These are phyloP conservation scores for Besnoitia besnoiti DNA, from an alignment of 169 alveolate genomes.

Conservation along the genomic window DNA sequence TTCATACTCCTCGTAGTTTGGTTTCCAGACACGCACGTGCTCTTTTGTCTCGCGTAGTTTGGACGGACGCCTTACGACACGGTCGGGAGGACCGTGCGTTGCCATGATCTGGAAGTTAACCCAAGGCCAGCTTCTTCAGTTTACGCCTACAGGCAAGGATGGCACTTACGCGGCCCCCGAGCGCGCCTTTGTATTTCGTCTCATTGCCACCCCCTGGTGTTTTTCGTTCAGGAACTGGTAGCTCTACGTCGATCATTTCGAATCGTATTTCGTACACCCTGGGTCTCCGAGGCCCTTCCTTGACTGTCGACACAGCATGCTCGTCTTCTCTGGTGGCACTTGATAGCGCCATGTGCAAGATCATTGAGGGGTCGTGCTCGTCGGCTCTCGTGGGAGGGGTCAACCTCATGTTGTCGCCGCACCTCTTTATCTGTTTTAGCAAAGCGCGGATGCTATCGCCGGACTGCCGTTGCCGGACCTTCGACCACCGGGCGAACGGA, in stretches of 20 bases:
- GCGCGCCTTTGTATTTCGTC: too few species aligned
- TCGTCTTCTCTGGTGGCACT: slow-evolving; percentile 84
- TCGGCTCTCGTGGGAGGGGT: slow-evolving; percentile 82
- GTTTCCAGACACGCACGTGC: too few species aligned
- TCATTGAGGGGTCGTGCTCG: slow-evolving; percentile 71
- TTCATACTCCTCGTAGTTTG: too few species aligned
- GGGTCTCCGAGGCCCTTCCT: slow-evolving; percentile 81
- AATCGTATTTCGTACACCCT: slow-evolving; percentile 80
- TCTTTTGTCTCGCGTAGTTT: too few species aligned
- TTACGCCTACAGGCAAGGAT: too few species aligned
- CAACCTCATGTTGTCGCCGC: slow-evolving; percentile 80
- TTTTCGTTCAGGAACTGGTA: slow-evolving; percentile 70
- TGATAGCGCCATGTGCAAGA: slow-evolving; percentile 74
- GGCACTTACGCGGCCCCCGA: too few species aligned
- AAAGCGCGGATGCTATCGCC: slow-evolving; percentile 78
- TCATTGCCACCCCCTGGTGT: too few species aligned
- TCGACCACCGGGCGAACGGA: slow-evolving; percentile 81
- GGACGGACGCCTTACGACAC: too few species aligned
- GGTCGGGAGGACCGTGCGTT: too few species aligned
- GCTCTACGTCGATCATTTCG: slow-evolving; percentile 76
- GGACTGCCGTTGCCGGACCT: slow-evolving; percentile 79
- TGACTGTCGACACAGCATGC: slow-evolving; percentile 84
- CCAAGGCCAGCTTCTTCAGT: too few species aligned
- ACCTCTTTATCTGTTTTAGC: slow-evolving; percentile 75
- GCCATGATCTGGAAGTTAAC: too few species aligned